These are phyloP conservation scores for Acidomyces sp. DNA, from an alignment of 495 filamentous ascomycete genomes.

Conservation along the genomic window DNA sequence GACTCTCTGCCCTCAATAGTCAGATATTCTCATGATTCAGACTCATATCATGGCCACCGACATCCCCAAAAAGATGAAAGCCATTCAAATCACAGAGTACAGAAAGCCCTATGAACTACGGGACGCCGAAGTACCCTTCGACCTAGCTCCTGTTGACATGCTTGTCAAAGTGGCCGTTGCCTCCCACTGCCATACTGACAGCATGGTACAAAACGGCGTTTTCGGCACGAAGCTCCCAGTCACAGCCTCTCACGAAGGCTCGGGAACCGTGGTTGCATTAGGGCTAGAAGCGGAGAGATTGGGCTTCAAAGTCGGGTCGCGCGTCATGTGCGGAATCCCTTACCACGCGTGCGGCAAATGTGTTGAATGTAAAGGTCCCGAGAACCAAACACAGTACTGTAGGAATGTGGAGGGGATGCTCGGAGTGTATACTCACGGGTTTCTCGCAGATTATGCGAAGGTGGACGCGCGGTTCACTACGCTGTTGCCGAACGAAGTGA, in stretches of 20 bases:
- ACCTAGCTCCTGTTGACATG: conserved; percentile 36
- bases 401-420: conserved; percentile 25
- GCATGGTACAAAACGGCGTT: conserved; percentile 37
- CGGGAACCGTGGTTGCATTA: conserved; percentile 39
- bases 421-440: conserved; percentile 38
- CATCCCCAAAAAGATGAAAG: conserved; percentile 22
- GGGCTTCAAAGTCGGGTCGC: conserved; percentile 36
- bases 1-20: too few relatives aligned
- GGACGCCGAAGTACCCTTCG: conserved; percentile 35
- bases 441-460: conserved; percentile 41
- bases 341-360: conserved; percentile 38
- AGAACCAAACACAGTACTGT: conserved; percentile 38
- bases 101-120: conserved; percentile 39
- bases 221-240: conserved; percentile 34
- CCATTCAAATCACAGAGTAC: conserved; percentile 29
- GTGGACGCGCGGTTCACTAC: conserved; percentile 35
- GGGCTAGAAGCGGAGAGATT: conserved; percentile 22
- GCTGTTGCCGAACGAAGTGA: conserved; percentile 35
- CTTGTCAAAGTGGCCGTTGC: conserved; percentile 47
- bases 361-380: conserved; percentile 34
- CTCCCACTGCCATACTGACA: conserved; percentile 49
- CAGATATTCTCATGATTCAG: too few relatives aligned
- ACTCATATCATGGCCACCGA: too few relatives aligned
- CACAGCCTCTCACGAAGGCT: conserved; percentile 46
- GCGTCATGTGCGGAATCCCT: conserved; percentile 38